phyloP scores from a whole-genome alignment of 169 alveolate genomes.

The Blepharisma undulans region DNA sequence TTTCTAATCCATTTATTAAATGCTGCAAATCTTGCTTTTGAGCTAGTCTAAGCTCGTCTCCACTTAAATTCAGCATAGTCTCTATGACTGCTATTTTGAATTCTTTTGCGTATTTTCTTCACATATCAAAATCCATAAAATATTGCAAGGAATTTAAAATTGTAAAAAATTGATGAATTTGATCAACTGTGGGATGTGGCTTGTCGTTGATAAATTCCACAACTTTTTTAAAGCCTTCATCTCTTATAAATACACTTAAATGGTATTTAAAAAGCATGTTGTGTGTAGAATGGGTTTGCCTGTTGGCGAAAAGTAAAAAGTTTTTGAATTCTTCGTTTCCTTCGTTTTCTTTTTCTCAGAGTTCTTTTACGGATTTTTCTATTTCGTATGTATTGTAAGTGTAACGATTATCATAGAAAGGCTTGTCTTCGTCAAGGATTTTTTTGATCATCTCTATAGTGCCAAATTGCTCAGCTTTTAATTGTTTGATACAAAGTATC shows the following conservation, averaged over 20 bases:
- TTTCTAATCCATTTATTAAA: neutral
- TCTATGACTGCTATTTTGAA: neutral
- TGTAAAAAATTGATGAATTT: neutral
- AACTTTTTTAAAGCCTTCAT: slow-evolving; percentile 15
- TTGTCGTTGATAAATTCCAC: neutral
- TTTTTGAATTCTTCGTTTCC: neutral
- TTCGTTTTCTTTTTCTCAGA: neutral
- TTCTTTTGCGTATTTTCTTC: neutral
- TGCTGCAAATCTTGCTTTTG: slow-evolving; percentile 20
- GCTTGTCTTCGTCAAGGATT: slow-evolving; percentile 1
- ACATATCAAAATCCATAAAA: neutral
- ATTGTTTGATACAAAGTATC: neutral
- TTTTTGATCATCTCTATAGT: neutral
- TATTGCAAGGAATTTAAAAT: neutral
- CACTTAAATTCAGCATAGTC: neutral
- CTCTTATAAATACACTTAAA: neutral
- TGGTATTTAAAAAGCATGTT: neutral
- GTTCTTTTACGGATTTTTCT: neutral
- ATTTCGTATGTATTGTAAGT: neutral
- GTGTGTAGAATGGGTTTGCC: neutral
- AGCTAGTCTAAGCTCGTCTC: neutral
- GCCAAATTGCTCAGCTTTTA: neutral
- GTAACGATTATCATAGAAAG: neutral
- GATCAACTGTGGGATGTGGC: neutral
- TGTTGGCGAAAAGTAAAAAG: neutral